Percentiles rank a stretch among this genome's conserved stretches.
phyloP scores from a whole-genome alignment of 306 rosid species.

The Herpetospermum pedunculosum region DNA sequence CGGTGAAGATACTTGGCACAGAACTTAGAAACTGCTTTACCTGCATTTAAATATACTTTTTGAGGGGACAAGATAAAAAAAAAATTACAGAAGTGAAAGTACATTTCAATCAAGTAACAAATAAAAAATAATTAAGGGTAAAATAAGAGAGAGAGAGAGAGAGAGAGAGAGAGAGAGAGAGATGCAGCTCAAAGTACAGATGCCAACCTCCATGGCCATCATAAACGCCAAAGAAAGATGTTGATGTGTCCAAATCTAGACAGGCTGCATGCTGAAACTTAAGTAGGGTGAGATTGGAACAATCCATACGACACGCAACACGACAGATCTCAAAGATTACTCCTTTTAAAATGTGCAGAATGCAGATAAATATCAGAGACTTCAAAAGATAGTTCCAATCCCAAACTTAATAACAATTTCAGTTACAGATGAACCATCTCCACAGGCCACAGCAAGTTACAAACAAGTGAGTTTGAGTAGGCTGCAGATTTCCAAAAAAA shows the following conservation, averaged over 20 bases:
- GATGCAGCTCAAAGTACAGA: not conserved
- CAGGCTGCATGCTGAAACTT: conserved; percentile 78
- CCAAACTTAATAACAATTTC: not conserved
- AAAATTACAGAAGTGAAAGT: not conserved
- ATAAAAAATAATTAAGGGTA: not conserved
- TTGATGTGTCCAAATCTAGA: conserved; percentile 63
- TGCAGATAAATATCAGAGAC: not conserved
- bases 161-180: not conserved
- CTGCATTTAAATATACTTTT: conserved; percentile 30
- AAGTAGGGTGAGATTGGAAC: conserved; percentile 7
- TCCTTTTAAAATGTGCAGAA: not conserved
- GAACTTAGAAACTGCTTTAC: conserved; percentile 91
- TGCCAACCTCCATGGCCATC: conserved; percentile 96
- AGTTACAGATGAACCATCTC: not conserved
- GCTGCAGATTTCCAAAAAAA: not conserved
- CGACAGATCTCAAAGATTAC: not conserved
- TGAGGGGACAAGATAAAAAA: not conserved
- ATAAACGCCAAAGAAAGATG: conserved; percentile 88
- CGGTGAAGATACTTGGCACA: conserved; percentile 88
- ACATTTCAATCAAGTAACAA: not conserved
- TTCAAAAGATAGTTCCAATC: not conserved
- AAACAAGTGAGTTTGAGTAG: not conserved
- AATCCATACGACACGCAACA: not conserved
- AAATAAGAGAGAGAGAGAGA: not conserved
- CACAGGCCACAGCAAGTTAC: not conserved